A percentile compares a stretch with the other conserved stretches of the same genome.
These are phyloP conservation scores for Daldinia childiae DNA, from an alignment of 495 filamentous ascomycete species.

Conservation along the genomic window DNA sequence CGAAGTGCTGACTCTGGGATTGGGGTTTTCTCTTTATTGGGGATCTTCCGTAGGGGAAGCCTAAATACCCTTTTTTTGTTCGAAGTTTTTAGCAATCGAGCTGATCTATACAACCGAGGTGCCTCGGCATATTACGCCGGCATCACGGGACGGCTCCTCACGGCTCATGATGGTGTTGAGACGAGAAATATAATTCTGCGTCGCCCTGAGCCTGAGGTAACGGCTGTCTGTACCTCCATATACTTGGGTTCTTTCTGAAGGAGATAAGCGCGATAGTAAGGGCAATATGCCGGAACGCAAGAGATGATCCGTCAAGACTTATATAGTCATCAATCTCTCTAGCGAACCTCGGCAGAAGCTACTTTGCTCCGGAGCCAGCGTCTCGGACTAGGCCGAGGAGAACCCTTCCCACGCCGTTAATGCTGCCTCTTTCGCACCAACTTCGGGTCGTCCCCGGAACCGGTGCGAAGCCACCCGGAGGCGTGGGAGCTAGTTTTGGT, in stretches of 20 bases:
- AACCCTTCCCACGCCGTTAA: slow-evolving; percentile 46
- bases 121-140: slow-evolving; percentile 25
- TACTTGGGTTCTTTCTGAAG: slow-evolving; percentile 62
- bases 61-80: slow-evolving; percentile 25
- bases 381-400: slow-evolving; percentile 63
- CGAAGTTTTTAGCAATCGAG: slow-evolving; percentile 40
- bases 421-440: slow-evolving; percentile 35
- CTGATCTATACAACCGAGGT: slow-evolving; percentile 31
- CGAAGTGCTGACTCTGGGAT: slow-evolving; percentile 3
- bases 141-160: slow-evolving; percentile 27
- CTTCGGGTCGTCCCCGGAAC: not conserved
- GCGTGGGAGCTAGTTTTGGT: slow-evolving; percentile 44
- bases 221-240: slow-evolving; percentile 36
- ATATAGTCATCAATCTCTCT: slow-evolving; percentile 13
- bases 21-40: slow-evolving; percentile 28
- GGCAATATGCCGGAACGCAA: slow-evolving; percentile 49
- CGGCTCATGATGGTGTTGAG: not conserved
- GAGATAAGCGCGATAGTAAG: slow-evolving; percentile 68
- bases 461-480: slow-evolving; percentile 41
- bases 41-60: slow-evolving; percentile 24
- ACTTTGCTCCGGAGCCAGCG: slow-evolving; percentile 65
- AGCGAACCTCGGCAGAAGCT: slow-evolving; percentile 48
- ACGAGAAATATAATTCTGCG: not conserved
- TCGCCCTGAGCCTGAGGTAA: not conserved
- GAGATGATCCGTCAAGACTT: not conserved